Conservation (phyloP, 129 eudicot genomes). For the Arctium minus region DNA sequence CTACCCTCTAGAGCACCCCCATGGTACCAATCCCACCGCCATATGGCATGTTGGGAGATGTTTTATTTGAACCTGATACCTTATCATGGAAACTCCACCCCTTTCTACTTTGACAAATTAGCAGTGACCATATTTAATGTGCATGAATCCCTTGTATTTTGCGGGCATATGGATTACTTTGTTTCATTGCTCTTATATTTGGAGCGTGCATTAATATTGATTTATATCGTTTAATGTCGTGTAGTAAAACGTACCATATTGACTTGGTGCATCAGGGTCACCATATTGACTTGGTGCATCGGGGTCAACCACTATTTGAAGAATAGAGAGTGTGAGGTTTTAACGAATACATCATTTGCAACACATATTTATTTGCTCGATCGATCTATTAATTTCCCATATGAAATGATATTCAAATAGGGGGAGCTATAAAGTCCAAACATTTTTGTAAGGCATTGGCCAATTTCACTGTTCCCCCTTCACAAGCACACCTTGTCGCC, state of each 20-base stretch:
- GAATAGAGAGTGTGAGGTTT: not conserved
- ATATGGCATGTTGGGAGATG: not conserved
- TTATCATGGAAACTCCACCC: not conserved
- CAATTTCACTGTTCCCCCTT: not conserved
- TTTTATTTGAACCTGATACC: not conserved
- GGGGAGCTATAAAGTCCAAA: not conserved
- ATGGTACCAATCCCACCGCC: not conserved
- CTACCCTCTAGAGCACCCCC: not conserved
- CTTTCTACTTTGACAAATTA: not conserved
- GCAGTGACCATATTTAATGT: not conserved
- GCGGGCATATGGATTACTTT: not conserved
- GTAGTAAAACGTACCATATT: not conserved
- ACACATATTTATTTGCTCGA: not conserved
- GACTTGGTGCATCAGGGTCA: not conserved
- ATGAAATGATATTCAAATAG: not conserved
- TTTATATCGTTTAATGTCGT: not conserved
- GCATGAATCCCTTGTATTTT: not conserved
- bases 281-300: not conserved
- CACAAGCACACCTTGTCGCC: not conserved
- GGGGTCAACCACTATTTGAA: not conserved
- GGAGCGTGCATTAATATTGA: not conserved
- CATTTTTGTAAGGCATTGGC: not conserved
- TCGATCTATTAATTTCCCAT: not conserved
- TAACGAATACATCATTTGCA: not conserved
- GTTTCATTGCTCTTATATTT: not conserved